Base-by-base conservation (phyloP, 139 green algal genomes). In the Chlorella sp. region DNA sequence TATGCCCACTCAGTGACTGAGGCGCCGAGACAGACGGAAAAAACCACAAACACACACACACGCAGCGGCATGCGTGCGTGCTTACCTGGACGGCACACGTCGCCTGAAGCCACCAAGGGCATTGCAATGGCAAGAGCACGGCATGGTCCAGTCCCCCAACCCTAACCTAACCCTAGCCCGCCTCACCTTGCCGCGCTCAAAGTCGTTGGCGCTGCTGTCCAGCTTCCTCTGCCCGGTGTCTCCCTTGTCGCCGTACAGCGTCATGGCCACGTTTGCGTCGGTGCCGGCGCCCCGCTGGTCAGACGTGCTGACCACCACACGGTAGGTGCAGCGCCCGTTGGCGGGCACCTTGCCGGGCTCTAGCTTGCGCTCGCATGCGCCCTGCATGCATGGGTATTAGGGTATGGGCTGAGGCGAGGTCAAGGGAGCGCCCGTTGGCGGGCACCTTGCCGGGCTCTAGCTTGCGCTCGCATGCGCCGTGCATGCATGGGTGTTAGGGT, bases 131-230 rank as follows among this genome's bases (percentile, higher is more conserved):
- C n/a, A n/a, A n/a, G n/a, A n/a, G n/a, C n/a, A n/a, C n/a, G n/a
- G n/a, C n/a, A n/a, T n/a, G n/a, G n/a, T n/a, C n/a, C n/a, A n/a
- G n/a, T n/a, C n/a, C n/a, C n/a, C n/a, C n/a, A n/a, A n/a, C n/a
- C n/a, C n/a, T n/a, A n/a, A n/a, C n/a, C n/a, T n/a, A n/a, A n/a
- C n/a, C n/a, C n/a, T n/a, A n/a, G n/a, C n/a, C n/a, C n/a, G n/a
- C n/a, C n/a, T n/a, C 69, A 83, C 73, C 73, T 79, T 75, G 31
- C 73, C 73, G 5, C 76, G 55, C 59, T 82, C 81, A 83, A 86
- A 86, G 67, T 85, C 76, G 62, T 64, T 64, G 55, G 55, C 55
- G 27, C 55, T 64, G 55, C 24, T 64, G 27, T 64, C 55, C 20
- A 64, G 55, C 55, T 64, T 64, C 20, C 20, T 10, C 24, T 27